Evolutionary conservation across 192 early-diverging fungal species (phyloP).

Genomic region (Podila verticillata): DNA sequence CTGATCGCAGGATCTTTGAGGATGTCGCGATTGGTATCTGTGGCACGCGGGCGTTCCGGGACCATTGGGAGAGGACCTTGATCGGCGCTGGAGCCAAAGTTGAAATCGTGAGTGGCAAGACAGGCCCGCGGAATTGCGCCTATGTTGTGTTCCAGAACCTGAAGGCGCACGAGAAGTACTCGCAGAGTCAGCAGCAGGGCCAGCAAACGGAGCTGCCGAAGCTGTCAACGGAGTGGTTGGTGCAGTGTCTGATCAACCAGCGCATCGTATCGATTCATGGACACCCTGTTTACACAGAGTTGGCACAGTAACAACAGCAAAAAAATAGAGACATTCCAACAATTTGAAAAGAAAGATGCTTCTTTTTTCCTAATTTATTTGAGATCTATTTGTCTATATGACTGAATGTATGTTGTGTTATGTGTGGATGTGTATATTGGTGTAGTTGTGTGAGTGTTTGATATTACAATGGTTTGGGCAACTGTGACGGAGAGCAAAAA

Average conservation of each 20-base stretch:
- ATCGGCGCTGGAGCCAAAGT: constrained; percentile 27
- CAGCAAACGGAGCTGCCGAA: too few relatives aligned
- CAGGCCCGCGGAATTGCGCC: constrained; percentile 16
- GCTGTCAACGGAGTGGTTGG: constrained; percentile 27
- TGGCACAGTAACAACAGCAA: too few relatives aligned
- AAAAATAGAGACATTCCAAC: too few relatives aligned
- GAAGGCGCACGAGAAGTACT: neutral
- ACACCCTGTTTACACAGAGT: constrained; percentile 4
- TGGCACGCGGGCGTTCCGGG: constrained; percentile 1
- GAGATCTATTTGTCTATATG: too few relatives aligned
- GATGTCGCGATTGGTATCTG: constrained; percentile 23
- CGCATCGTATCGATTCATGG: constrained; percentile 20
- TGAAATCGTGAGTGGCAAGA: constrained; percentile 5
- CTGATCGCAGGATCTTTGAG: constrained; percentile 21
- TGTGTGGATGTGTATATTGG: too few relatives aligned
- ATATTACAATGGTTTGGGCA: too few relatives aligned
- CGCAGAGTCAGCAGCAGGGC: neutral
- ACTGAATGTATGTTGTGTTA: too few relatives aligned
- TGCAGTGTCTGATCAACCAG: constrained; percentile 44
- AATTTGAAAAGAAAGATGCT: too few relatives aligned
- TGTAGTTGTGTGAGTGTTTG: neutral
- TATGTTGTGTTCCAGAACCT: constrained; percentile 15
- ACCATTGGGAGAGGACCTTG: constrained; percentile 1
- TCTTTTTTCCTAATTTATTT: too few relatives aligned
- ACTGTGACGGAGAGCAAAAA: neutral